These are phyloP conservation scores for Talaromyces funiculosus DNA, from an alignment of 2,329 filamentous ascomycete species.

Conservation along the genomic window DNA sequence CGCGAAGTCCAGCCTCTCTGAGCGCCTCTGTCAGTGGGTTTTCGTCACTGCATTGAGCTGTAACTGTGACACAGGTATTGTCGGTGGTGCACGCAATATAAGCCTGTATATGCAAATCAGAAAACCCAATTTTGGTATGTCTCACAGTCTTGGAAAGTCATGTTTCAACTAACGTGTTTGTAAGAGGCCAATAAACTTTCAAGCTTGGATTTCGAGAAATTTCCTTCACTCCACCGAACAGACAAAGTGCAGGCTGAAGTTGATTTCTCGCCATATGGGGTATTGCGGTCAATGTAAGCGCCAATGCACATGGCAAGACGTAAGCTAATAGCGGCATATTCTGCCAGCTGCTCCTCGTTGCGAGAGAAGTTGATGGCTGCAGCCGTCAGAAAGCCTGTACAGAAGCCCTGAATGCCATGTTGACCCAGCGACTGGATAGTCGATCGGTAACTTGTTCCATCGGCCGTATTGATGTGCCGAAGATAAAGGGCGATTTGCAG, in stretches of 20 bases:
- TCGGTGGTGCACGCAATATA: constrained; percentile 10
- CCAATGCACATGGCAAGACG: constrained; percentile 37
- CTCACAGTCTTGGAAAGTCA: neutral
- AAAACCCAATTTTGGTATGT: neutral
- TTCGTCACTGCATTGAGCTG: neutral
- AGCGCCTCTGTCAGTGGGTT: neutral
- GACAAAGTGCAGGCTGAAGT: neutral
- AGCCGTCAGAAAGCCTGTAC: constrained; percentile 36
- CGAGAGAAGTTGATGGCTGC: constrained; percentile 30
- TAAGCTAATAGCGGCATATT: constrained; percentile 33
- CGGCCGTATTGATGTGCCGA: neutral
- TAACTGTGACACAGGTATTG: constrained; percentile 1
- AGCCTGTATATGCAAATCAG: constrained; percentile 5
- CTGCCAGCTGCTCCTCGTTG: constrained; percentile 23
- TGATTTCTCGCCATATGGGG: neutral
- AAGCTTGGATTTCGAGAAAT: constrained; percentile 2
- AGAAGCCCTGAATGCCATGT: constrained; percentile 32
- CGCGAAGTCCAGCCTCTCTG: constrained; percentile 2
- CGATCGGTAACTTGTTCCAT: neutral
- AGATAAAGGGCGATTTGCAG: constrained; percentile 4
- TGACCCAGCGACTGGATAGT: neutral
- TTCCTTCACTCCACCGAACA: constrained; percentile 6
- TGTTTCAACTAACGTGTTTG: neutral
- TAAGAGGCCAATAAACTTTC: neutral
- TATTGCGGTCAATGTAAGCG: constrained; percentile 27